A percentile compares a stretch with the other conserved stretches of the same genome.
phyloP scores from a whole-genome alignment of 768 basidiomycete species.

The Boletellus sp. region DNA sequence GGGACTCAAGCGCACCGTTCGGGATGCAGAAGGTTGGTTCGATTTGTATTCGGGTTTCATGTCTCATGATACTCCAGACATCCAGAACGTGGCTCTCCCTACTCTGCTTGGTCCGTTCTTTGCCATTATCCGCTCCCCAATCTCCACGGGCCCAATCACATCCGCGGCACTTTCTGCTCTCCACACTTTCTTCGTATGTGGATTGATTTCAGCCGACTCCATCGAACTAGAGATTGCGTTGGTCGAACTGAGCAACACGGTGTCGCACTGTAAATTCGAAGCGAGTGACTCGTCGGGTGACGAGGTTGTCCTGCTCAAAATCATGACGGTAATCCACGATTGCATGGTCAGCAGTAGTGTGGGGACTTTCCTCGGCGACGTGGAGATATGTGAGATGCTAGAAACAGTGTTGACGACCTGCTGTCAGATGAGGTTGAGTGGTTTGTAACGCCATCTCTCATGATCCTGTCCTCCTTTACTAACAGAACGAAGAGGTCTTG shows the following conservation, averaged over 20 bases:
- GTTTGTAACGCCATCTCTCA: conserved; percentile 43
- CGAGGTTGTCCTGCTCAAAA: conserved; percentile 90
- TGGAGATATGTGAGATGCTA: conserved; percentile 96
- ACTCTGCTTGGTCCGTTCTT: conserved; percentile 84
- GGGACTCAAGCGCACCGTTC: conserved; percentile 71
- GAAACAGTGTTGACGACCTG: conserved; percentile 97
- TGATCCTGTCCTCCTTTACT: conserved; percentile 9
- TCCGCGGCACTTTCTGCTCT: conserved; percentile 88
- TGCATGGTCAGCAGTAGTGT: conserved; percentile 66
- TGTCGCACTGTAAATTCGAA: conserved; percentile 97
- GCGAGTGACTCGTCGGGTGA: conserved; percentile 96
- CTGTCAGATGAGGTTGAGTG: conserved; percentile 94
- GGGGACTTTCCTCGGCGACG: conserved; percentile 75
- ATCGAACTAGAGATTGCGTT: conserved; percentile 62
- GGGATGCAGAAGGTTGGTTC: conserved; percentile 60
- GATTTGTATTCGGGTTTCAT: conserved; percentile 5
- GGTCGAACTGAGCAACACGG: conserved; percentile 79
- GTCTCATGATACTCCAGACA: conserved; percentile 45
- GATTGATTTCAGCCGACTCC: conserved; percentile 60
- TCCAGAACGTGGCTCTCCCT: conserved; percentile 53
- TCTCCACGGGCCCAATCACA: conserved; percentile 96
- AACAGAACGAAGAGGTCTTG: conserved; percentile 60
- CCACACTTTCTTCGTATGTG: conserved; percentile 82
- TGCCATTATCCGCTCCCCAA: conserved; percentile 85
- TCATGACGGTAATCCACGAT: conserved; percentile 85